phyloP scores from a whole-genome alignment of 2,329 filamentous ascomycete genomes.

The Fusarium anguioides region DNA sequence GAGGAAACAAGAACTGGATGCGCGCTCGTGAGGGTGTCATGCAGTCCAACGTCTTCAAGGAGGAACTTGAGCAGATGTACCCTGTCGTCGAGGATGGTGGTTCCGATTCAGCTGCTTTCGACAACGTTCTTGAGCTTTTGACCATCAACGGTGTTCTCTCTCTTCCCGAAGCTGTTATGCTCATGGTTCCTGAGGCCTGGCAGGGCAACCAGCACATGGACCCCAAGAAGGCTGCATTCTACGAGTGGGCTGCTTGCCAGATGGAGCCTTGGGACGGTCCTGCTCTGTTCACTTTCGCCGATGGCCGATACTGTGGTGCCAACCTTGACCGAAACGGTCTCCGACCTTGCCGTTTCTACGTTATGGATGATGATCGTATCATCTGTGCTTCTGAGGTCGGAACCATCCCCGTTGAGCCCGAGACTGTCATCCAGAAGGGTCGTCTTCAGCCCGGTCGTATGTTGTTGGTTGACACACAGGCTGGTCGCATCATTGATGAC shows the following conservation, averaged over 20 bases:
- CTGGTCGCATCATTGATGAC: conserved; percentile 93
- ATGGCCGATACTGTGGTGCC: conserved; percentile 95
- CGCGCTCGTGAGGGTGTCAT: conserved; percentile 94
- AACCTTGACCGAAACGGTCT: conserved; percentile 97
- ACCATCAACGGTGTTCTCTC: conserved; percentile 97
- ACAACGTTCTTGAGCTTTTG: conserved; percentile 93
- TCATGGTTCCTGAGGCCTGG: conserved; percentile 99
- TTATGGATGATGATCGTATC: conserved; percentile 96
- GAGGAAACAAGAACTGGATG: conserved; percentile 99
- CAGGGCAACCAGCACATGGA: conserved; percentile 94
- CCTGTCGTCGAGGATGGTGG: conserved; percentile 97
- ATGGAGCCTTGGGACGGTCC: conserved; percentile 99
- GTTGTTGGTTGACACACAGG: conserved; percentile 91
- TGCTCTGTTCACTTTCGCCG: conserved; percentile 95
- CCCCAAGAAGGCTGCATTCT: conserved; percentile 94
- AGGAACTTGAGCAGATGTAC: conserved; percentile 90
- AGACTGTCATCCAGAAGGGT: conserved; percentile 91
- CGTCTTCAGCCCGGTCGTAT: conserved; percentile 94
- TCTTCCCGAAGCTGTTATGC: conserved; percentile 94
- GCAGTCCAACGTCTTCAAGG: conserved; percentile 91
- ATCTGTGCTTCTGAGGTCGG: conserved; percentile 97
- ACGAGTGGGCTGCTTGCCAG: conserved; percentile 98
- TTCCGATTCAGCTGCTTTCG: conserved; percentile 95
- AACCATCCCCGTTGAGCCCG: conserved; percentile 90
- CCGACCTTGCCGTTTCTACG: conserved; percentile 94